Evolutionary conservation across 2,329 filamentous ascomycete species (phyloP).

Genomic region (Colletotrichum brevisporum): DNA sequence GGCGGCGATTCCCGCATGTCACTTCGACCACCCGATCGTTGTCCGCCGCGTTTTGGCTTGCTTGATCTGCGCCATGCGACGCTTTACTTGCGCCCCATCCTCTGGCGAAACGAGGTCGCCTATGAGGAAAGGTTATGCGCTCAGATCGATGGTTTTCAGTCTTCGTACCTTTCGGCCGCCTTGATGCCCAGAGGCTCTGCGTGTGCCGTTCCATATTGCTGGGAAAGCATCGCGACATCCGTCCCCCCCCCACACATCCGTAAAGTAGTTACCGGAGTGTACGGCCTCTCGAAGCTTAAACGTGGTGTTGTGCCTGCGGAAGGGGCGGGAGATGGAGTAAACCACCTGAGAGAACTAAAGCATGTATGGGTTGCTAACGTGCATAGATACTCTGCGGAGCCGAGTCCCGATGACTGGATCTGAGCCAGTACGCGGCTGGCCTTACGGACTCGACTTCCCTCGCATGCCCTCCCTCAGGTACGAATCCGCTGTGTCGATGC

Average conservation of each 20-base stretch:
- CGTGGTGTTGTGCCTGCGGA: background rate
- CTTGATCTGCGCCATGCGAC: slow-evolving; percentile 35
- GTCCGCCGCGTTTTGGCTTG: slow-evolving; percentile 27
- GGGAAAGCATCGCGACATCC: background rate
- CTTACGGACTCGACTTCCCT: slow-evolving; percentile 1
- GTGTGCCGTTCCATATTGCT: background rate
- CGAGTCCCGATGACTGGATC: slow-evolving; percentile 18
- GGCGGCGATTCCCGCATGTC: slow-evolving; percentile 2
- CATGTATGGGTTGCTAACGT: background rate
- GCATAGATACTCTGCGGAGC: background rate
- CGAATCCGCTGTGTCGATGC: slow-evolving; percentile 14
- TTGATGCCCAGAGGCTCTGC: background rate
- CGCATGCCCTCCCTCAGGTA: background rate
- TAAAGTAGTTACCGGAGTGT: slow-evolving; percentile 1
- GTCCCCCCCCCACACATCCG: slow-evolving; percentile 5
- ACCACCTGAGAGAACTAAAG: too few relatives aligned
- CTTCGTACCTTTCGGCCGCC: background rate
- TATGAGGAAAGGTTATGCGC: slow-evolving; percentile 5
- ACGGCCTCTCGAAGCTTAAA: slow-evolving; percentile 8
- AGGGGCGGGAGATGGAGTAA: background rate
- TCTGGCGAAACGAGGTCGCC: slow-evolving; percentile 11
- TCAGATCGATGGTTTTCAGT: background rate
- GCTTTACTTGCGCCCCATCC: slow-evolving; percentile 9
- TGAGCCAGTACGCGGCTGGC: slow-evolving; percentile 9
- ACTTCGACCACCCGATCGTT: slow-evolving; percentile 1